Conservation (phyloP, 371 early-diverging fungal species). For the Mortierella sp. region DNA sequence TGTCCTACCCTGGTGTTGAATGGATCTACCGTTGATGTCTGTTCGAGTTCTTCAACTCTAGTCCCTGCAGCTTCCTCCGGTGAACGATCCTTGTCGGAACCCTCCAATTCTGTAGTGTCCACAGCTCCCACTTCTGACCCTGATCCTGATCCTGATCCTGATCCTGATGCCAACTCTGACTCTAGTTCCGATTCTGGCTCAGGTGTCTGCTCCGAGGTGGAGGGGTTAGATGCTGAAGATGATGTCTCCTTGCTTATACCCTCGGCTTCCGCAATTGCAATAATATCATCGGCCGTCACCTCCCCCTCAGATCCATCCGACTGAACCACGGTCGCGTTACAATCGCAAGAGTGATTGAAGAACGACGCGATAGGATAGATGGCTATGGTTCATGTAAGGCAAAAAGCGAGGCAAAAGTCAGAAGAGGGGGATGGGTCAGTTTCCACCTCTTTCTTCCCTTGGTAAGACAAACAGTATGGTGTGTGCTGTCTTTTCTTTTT, state of each 20-base stretch:
- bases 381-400: constrained; percentile 8
- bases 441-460: too few relatives aligned
- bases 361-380: constrained; percentile 50
- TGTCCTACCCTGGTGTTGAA: constrained; percentile 29
- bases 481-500: too few relatives aligned
- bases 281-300: constrained; percentile 21
- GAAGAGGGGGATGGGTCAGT: too few relatives aligned
- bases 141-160: not conserved
- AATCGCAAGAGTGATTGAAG: constrained; percentile 52
- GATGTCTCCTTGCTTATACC: not conserved
- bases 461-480: too few relatives aligned
- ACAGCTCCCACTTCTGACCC: too few relatives aligned
- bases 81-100: not conserved
- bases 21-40: constrained; percentile 7
- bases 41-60: not conserved
- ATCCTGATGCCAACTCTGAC: not conserved
- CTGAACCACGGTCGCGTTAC: constrained; percentile 42
- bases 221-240: not conserved
- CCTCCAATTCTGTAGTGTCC: too few relatives aligned
- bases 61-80: not conserved
- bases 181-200: not conserved
- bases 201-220: constrained; percentile 11
- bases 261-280: constrained; percentile 1
- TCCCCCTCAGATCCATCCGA: constrained; percentile 38
- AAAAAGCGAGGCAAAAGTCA: too few relatives aligned